phyloP scores from a whole-genome alignment of 1,139 yeast species.

The Magnusiomyces starmeri region DNA sequence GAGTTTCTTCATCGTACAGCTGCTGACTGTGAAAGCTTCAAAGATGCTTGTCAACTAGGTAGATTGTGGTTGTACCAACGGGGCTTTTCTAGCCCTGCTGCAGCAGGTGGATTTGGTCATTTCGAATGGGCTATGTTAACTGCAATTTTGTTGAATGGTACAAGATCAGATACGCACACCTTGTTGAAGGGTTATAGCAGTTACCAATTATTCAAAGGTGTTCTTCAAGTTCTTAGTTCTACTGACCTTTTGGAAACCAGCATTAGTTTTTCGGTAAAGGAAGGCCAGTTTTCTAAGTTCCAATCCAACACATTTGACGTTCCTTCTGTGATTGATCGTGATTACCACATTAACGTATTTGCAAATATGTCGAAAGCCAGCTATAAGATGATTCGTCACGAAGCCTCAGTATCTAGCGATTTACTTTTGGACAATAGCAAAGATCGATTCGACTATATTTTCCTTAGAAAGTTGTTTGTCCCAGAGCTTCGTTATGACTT shows the following conservation, averaged over 20 bases:
- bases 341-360: conserved; percentile 64
- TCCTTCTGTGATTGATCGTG: conserved; percentile 52
- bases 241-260: conserved; percentile 50
- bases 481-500: conserved; percentile 62
- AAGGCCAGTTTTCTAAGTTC: conserved; percentile 14
- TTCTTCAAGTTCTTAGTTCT: conserved; percentile 71
- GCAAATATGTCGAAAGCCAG: conserved; percentile 76
- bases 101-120: conserved; percentile 77
- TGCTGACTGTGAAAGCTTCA: conserved; percentile 73
- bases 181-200: conserved; percentile 83
- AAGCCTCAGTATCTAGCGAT: conserved; percentile 61
- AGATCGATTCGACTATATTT: conserved; percentile 83
- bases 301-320: conserved; percentile 13
- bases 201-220: conserved; percentile 86
- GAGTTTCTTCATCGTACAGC: conserved; percentile 69
- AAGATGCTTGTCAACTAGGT: conserved; percentile 82
- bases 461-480: conserved; percentile 52
- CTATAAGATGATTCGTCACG: conserved; percentile 51
- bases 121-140: conserved; percentile 79
- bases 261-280: conserved; percentile 15
- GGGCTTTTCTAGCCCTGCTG: conserved; percentile 54
- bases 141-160: conserved; percentile 85
- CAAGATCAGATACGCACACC: conserved; percentile 63
- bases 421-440: conserved; percentile 70
- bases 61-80: conserved; percentile 86